phyloP scores from a whole-genome alignment of 2,329 filamentous ascomycete species.

The Phialemonium atrogriseum region DNA sequence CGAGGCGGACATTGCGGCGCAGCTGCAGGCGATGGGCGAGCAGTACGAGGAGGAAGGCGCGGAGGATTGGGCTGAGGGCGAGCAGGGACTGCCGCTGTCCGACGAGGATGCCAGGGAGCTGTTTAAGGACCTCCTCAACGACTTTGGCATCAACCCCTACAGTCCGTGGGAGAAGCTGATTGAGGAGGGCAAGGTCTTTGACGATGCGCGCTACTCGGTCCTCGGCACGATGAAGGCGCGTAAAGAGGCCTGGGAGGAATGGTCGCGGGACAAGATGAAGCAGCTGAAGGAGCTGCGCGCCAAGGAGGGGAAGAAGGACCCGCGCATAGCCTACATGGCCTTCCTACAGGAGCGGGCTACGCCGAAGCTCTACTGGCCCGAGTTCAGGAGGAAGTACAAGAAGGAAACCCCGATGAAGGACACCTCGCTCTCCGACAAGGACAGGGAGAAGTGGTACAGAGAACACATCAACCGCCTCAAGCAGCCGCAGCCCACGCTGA shows the following conservation, averaged over 20 bases:
- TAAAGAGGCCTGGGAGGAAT: slow-evolving; percentile 75
- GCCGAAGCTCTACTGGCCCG: slow-evolving; percentile 92
- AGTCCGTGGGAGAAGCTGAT: slow-evolving; percentile 86
- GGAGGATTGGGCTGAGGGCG: slow-evolving; percentile 62
- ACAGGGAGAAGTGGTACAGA: slow-evolving; percentile 71
- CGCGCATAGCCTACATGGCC: slow-evolving; percentile 70
- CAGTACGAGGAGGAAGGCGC: slow-evolving; percentile 73
- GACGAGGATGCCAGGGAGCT: slow-evolving; percentile 68
- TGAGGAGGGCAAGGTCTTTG: slow-evolving; percentile 70
- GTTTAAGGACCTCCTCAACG: slow-evolving; percentile 80
- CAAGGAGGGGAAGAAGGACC: slow-evolving; percentile 72
- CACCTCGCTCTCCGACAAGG: slow-evolving; percentile 60
- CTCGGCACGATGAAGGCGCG: slow-evolving; percentile 73
- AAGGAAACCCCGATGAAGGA: slow-evolving; percentile 77
- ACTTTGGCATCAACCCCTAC: slow-evolving; percentile 76
- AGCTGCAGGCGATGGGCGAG: slow-evolving; percentile 81
- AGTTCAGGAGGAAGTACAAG: slow-evolving; percentile 87
- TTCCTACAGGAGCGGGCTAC: slow-evolving; percentile 77
- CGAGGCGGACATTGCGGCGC: slow-evolving; percentile 89
- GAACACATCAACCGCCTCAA: slow-evolving; percentile 64
- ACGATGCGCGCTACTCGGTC: slow-evolving; percentile 81
- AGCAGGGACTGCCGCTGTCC: slow-evolving; percentile 61
- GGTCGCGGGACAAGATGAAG: slow-evolving; percentile 71
- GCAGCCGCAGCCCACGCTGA: slow-evolving; percentile 56
- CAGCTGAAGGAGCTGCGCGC: slow-evolving; percentile 63